Evolutionary conservation across 352 stramenopile species (phyloP).

Genomic region (Globisporangium emineosum): DNA sequence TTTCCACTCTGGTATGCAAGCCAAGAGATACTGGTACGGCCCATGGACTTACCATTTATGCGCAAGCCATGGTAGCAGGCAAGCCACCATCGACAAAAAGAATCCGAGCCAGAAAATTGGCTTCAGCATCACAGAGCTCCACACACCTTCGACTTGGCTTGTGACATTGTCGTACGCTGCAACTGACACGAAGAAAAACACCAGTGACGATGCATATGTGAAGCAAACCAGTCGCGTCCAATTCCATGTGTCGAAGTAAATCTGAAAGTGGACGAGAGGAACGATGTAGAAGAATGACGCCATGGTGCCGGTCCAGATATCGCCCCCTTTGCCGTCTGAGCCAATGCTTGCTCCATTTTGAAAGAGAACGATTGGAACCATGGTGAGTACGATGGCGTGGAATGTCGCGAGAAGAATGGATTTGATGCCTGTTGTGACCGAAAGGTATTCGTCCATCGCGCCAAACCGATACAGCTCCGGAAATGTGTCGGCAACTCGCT

Average conservation of each 20-base stretch:
- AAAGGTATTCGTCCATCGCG: conserved; percentile 61
- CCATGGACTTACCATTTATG: conserved; percentile 50
- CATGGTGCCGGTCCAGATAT: conserved; percentile 89
- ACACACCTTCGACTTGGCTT: conserved; percentile 46
- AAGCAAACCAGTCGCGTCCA: conserved; percentile 49
- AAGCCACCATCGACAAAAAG: conserved; percentile 34
- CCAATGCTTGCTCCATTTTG: conserved; percentile 51
- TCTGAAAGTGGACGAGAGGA: conserved; percentile 89
- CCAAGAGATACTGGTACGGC: background rate
- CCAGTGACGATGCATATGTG: conserved; percentile 48
- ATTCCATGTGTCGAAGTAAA: conserved; percentile 78
- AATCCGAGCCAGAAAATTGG: conserved; percentile 68
- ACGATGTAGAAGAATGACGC: conserved; percentile 93
- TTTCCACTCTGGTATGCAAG: background rate
- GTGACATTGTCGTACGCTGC: conserved; percentile 54
- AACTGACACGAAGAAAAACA: conserved; percentile 45
- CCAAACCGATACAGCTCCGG: conserved; percentile 72
- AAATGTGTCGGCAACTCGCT: conserved; percentile 61
- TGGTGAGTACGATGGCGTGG: conserved; percentile 58
- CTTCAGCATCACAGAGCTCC: conserved; percentile 25
- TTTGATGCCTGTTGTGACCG: conserved; percentile 38
- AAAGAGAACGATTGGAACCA: conserved; percentile 53
- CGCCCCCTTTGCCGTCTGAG: conserved; percentile 35
- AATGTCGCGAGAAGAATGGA: conserved; percentile 39
- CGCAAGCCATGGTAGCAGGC: conserved; percentile 60